Evolutionary conservation across 805 yeast genomes (phyloP).

Genomic region (Wickerhamomyces ciferrii): DNA sequence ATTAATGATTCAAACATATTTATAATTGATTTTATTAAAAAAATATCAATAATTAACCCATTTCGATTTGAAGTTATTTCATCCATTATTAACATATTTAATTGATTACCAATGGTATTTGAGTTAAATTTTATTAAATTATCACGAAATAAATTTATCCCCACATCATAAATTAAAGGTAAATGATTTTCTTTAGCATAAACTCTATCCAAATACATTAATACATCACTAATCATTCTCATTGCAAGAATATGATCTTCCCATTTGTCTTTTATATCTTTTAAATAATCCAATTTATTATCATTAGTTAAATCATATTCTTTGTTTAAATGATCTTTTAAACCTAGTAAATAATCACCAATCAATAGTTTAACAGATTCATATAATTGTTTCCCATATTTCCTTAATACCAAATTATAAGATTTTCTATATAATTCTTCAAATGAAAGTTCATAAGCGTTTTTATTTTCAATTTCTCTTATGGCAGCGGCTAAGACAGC

Average conservation of each 20-base stretch:
- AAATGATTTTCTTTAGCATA: slow-evolving; percentile 66
- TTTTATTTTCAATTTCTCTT: slow-evolving; percentile 60
- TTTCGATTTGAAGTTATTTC: slow-evolving; percentile 55
- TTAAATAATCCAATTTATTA: slow-evolving; percentile 28
- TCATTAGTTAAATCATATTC: slow-evolving; percentile 10
- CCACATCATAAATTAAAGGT: slow-evolving; percentile 67
- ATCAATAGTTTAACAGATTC: slow-evolving; percentile 51
- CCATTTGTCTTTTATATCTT: slow-evolving; percentile 44
- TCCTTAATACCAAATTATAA: slow-evolving; percentile 68
- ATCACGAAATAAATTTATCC: slow-evolving; percentile 62
- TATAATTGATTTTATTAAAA: slow-evolving; percentile 54
- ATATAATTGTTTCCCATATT: slow-evolving; percentile 61
- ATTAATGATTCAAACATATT: slow-evolving; percentile 66
- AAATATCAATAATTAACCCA: slow-evolving; percentile 51
- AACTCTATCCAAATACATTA: slow-evolving; percentile 84
- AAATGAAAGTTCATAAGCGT: slow-evolving; percentile 71
- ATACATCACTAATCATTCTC: slow-evolving; percentile 76
- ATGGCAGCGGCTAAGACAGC: slow-evolving; percentile 59
- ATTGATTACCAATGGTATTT: slow-evolving; percentile 43
- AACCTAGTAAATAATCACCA: slow-evolving; percentile 36
- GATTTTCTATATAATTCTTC: slow-evolving; percentile 80
- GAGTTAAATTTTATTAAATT: slow-evolving; percentile 46
- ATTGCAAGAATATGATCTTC: slow-evolving; percentile 64
- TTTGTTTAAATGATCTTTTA: slow-evolving; percentile 12
- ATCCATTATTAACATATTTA: slow-evolving; percentile 44